phyloP scores from a whole-genome alignment of 371 early-diverging fungal species.

The Ordospora colligata region DNA sequence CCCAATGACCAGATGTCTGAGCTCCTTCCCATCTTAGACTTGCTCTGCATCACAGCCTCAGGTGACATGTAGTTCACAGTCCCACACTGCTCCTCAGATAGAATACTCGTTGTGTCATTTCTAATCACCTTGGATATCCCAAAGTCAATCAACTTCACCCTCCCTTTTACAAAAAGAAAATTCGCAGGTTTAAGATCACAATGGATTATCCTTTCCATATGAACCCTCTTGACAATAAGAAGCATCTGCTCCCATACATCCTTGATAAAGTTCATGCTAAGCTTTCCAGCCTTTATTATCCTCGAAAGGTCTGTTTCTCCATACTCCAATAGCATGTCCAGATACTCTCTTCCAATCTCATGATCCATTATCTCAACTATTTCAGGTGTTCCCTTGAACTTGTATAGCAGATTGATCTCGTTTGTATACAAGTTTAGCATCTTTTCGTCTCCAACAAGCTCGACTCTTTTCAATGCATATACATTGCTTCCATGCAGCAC shows the following conservation, averaged over 20 bases:
- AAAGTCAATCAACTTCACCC: slow-evolving; percentile 73
- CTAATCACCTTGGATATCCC: slow-evolving; percentile 87
- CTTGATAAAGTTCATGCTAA: slow-evolving; percentile 13
- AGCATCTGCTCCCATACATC: slow-evolving; percentile 68
- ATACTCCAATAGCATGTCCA: slow-evolving; percentile 70
- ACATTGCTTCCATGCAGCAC: slow-evolving; percentile 67
- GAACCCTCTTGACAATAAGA: slow-evolving; percentile 73
- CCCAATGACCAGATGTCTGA: slow-evolving; percentile 93
- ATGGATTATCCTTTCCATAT: slow-evolving; percentile 76
- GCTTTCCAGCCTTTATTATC: slow-evolving; percentile 60
- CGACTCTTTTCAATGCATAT: slow-evolving; percentile 76
- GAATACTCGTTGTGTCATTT: slow-evolving; percentile 83
- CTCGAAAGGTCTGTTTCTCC: slow-evolving; percentile 80
- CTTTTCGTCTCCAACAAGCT: slow-evolving; percentile 64
- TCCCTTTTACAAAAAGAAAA: slow-evolving; percentile 58
- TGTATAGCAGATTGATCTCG: slow-evolving; percentile 70
- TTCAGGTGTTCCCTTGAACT: slow-evolving; percentile 62
- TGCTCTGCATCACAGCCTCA: slow-evolving; percentile 67
- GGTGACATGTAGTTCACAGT: slow-evolving; percentile 94
- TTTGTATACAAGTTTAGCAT: slow-evolving; percentile 68
- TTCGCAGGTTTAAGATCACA: slow-evolving; percentile 83
- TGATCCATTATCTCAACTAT: slow-evolving; percentile 70
- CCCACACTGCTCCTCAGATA: slow-evolving; percentile 76
- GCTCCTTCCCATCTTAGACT: slow-evolving; percentile 55
- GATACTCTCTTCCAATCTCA: slow-evolving; percentile 64